These are phyloP conservation scores for Cymbopogon flexuosus DNA, from an alignment of 202 grass and related monocot genomes.

Conservation along the genomic window DNA sequence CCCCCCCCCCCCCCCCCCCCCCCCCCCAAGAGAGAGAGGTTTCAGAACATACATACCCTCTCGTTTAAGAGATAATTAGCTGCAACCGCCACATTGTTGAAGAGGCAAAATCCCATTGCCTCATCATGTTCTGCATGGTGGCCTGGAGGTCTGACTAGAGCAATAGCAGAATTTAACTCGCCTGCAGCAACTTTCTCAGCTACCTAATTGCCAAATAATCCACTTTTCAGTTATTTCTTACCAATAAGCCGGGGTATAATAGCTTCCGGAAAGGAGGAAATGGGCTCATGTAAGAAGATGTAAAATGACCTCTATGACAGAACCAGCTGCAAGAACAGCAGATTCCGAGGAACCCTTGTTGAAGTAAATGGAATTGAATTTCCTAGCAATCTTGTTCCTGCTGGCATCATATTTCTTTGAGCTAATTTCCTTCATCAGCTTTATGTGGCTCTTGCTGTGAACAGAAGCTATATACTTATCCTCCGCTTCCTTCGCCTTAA, in stretches of 20 bases:
- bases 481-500: conserved; percentile 70
- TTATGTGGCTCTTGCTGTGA: conserved; percentile 67
- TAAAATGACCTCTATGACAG: conserved; percentile 64
- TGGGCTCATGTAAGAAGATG: neutral
- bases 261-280: neutral
- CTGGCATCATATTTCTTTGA: conserved; percentile 53
- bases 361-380: conserved; percentile 83
- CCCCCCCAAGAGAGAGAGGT: neutral
- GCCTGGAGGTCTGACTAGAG: conserved; percentile 86
- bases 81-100: conserved; percentile 88
- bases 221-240: neutral
- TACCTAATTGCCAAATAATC: conserved; percentile 42
- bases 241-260: neutral
- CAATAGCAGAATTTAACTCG: conserved; percentile 82
- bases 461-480: conserved; percentile 68
- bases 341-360: conserved; percentile 90
- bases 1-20: too few relatives aligned
- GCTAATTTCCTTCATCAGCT: conserved; percentile 80
- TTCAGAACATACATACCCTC: conserved; percentile 53
- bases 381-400: conserved; percentile 57
- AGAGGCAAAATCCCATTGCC: conserved; percentile 97
- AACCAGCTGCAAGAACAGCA: conserved; percentile 83
- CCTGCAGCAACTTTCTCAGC: conserved; percentile 80
- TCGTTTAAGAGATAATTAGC: conserved; percentile 91
- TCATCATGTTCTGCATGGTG: conserved; percentile 84